Percentiles rank a stretch among this genome's conserved stretches.
phyloP scores from a whole-genome alignment of 371 early-diverging fungal species.

The Entomophthora muscae region DNA sequence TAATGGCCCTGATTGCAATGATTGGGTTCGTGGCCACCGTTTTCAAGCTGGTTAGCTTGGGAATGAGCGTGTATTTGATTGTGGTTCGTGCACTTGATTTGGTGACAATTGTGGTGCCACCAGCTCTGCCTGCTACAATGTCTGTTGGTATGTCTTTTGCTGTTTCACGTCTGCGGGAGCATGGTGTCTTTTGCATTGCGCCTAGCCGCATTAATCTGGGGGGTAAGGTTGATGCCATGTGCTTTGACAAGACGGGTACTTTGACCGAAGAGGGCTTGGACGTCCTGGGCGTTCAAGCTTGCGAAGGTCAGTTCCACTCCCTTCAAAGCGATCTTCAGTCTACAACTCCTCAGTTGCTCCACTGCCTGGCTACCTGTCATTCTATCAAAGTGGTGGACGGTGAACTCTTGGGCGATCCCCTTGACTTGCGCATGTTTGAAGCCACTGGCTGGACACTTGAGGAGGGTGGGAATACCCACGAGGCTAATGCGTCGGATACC shows the following conservation, averaged over 20 bases:
- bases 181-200: slow-evolving; percentile 85
- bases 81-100: slow-evolving; percentile 23
- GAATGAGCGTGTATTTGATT: background rate
- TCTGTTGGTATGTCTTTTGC: slow-evolving; percentile 93
- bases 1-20: slow-evolving; percentile 44
- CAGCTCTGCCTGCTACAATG: slow-evolving; percentile 93
- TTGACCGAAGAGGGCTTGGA: slow-evolving; percentile 76
- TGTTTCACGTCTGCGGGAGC: slow-evolving; percentile 56
- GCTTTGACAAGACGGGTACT: slow-evolving; percentile 99
- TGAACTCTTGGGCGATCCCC: slow-evolving; percentile 89
- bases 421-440: slow-evolving; percentile 98
- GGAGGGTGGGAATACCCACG: slow-evolving; percentile 31
- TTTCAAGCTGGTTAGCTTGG: background rate
- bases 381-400: slow-evolving; percentile 81
- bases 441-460: slow-evolving; percentile 85
- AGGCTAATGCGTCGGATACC: background rate
- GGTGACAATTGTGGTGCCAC: slow-evolving; percentile 90
- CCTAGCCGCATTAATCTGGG: slow-evolving; percentile 90
- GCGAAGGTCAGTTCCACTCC: background rate
- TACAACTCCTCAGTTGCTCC: slow-evolving; percentile 17
- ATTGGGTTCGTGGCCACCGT: slow-evolving; percentile 4
- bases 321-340: background rate
- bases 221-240: slow-evolving; percentile 89
- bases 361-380: slow-evolving; percentile 93
- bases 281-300: background rate